Evolutionary conservation across 2,329 filamentous ascomycete genomes (phyloP), one percentile per base, ranked within the genome.

Genomic region (Clarireedia homoeocarpa): DNA sequence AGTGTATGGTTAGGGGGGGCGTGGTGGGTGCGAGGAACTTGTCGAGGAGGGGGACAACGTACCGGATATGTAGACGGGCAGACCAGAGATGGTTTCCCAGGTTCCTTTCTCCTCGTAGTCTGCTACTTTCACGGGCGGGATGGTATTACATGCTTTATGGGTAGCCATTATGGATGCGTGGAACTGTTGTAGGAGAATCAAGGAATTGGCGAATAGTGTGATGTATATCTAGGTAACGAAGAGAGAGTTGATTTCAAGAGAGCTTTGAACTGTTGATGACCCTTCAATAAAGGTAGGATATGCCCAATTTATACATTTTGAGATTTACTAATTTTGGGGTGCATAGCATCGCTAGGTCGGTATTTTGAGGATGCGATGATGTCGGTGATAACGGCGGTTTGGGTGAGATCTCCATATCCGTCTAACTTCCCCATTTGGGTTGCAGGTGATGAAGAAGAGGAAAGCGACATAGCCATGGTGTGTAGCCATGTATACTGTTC

Each of bases 101-200:
- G 36, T 55, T 7, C 62, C 63, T 30, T 62, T 63, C 4, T 48
- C 38, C 10, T 58, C 61, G 48, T 74, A 74, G 1, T 64, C 66
- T 4, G 65, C 49, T 7, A 66, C 62, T 4, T 71, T 63, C 1
- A 67, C 63, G 5, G 72, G 63, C 2, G 72, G 64, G 30, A 66
- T 63, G 2, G 62, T 65, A 36, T 61, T 61, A 58, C 65, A 66
- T 5, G 62, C 63, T 55, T 62, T 63, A 51, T 61, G 62, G 44
- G 60, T 60, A 44, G 53, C 46, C 59, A 59, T 62, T 12, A 51
- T 55, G 23, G 30, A 34, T 46, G 42, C 34, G 17, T 15, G 34
- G 42, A 34, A 34, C 14, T 34, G 39, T 42, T 9, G 38, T 7
- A 50, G 7, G n/a, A 40, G 23, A 27, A 6, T 15, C 15, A n/a